These are phyloP conservation scores for Rhodotorula taiwanensis DNA, from an alignment of 768 basidiomycete species.

Conservation along the genomic window DNA sequence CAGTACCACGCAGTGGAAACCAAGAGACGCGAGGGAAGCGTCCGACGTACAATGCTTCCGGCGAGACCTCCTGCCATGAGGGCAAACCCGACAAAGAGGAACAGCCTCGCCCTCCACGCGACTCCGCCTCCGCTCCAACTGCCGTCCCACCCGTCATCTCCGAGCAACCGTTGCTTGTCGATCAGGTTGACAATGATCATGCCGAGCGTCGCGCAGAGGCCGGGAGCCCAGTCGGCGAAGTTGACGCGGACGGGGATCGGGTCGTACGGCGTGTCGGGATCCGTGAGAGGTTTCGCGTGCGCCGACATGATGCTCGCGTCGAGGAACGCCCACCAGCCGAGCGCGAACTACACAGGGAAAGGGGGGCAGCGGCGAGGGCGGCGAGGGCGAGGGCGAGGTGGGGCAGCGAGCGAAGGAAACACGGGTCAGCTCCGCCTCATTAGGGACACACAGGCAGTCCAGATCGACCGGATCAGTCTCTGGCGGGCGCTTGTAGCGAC, in stretches of 20 bases:
- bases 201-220: conserved; percentile 83
- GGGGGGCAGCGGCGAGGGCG: too few species aligned
- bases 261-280: conserved; percentile 62
- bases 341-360: conserved; percentile 61
- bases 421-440: not conserved
- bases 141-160: conserved; percentile 57
- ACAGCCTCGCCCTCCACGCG: conserved; percentile 82
- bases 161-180: conserved; percentile 81
- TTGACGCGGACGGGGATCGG: conserved; percentile 70
- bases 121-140: conserved; percentile 49
- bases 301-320: conserved; percentile 87
- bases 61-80: conserved; percentile 96
- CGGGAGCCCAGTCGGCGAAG: conserved; percentile 85
- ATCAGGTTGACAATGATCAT: conserved; percentile 88
- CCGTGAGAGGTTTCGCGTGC: conserved; percentile 58
- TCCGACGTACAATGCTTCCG: conserved; percentile 87
- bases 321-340: conserved; percentile 91
- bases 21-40: not conserved
- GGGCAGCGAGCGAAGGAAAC: conserved; percentile 16
- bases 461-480: too few species aligned
- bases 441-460: not conserved
- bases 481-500: too few species aligned
- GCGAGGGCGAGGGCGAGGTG: not conserved
- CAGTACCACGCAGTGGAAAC: not conserved
- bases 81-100: conserved; percentile 91